Percentiles rank a stretch among this genome's conserved stretches.
These are phyloP conservation scores for Alisma plantagoaquatica DNA, from an alignment of 106 monocot species.

Conservation along the genomic window DNA sequence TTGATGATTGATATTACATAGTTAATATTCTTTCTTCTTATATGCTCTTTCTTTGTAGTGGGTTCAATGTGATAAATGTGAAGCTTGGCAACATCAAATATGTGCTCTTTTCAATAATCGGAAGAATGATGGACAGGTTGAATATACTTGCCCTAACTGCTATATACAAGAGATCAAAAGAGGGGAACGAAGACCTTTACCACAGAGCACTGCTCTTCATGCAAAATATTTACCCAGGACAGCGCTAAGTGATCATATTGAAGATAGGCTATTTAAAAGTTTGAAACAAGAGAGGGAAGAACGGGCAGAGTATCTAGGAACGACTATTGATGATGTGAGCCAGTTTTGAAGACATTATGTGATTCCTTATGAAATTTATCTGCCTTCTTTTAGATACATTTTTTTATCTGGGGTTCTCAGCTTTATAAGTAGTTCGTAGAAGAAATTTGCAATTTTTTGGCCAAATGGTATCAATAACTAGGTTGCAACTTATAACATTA, in stretches of 20 bases:
- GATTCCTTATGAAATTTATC: neutral
- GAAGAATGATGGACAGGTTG: constrained; percentile 88
- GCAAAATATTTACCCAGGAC: constrained; percentile 89
- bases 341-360: no score
- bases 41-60: constrained; percentile 38
- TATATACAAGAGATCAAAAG: constrained; percentile 62
- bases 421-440: no score
- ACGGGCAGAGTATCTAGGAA: constrained; percentile 51
- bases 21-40: neutral
- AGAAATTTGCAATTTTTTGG: no score
- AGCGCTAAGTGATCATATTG: constrained; percentile 75
- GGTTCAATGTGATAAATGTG: constrained; percentile 95
- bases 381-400: neutral
- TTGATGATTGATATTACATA: neutral
- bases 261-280: constrained; percentile 46
- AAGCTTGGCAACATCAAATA: constrained; percentile 94
- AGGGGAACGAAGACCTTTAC: constrained; percentile 68
- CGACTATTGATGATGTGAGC: constrained; percentile 71
- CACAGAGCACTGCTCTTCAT: constrained; percentile 81
- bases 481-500: no score
- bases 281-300: constrained; percentile 64
- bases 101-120: constrained; percentile 88
- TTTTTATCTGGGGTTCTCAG: no score
- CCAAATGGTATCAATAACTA: no score
- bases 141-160: constrained; percentile 90